phyloP scores from a whole-genome alignment of 179 eudicot genomes.

The Spinacia oleracea region DNA sequence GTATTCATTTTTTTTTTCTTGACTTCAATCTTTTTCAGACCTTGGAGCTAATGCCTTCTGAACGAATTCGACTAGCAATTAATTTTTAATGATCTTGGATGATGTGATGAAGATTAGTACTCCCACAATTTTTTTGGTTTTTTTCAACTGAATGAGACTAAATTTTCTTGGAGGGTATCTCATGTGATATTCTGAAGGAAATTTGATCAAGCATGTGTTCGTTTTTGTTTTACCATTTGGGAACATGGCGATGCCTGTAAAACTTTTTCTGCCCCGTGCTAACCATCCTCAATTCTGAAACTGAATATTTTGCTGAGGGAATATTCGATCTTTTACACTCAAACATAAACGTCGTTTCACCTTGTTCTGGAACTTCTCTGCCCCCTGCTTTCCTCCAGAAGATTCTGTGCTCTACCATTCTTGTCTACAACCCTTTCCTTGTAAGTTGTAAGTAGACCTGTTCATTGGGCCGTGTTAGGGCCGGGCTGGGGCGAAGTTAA shows the following conservation, averaged over 20 bases:
- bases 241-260: not conserved
- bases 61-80: not conserved
- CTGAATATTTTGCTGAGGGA: not conserved
- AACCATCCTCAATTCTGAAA: not conserved
- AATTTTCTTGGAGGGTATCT: not conserved
- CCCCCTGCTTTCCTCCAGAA: not conserved
- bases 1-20: not conserved
- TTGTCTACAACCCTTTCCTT: not conserved
- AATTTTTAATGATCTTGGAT: not conserved
- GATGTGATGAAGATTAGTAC: not conserved
- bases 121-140: not conserved
- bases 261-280: not conserved
- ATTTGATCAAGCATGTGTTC: not conserved
- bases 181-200: not conserved
- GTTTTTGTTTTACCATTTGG: not conserved
- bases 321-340: not conserved
- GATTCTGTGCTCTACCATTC: not conserved
- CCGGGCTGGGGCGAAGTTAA: too few relatives aligned
- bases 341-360: not conserved
- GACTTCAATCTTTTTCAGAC: not conserved
- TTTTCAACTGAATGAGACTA: not conserved
- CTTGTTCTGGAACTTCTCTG: not conserved
- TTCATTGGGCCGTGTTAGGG: too few relatives aligned
- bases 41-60: not conserved
- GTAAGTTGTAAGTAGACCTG: too few relatives aligned